Base-by-base conservation (phyloP, 2,329 filamentous ascomycete species). In the Clonostachys byssicola region DNA sequence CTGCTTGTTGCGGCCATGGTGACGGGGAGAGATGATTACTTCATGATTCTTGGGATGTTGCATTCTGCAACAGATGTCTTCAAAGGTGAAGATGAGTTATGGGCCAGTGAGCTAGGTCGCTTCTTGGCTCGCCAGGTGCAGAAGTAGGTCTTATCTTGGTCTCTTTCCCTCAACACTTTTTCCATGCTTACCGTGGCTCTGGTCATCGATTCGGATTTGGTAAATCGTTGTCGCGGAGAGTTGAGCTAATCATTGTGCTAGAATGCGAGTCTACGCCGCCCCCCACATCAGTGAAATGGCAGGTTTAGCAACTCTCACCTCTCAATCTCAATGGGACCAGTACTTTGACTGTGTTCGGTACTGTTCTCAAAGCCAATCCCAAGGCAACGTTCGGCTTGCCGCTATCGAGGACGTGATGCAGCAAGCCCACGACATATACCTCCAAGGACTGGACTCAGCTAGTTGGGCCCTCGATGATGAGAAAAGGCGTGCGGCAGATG, bases 161-260 rank as follows among this genome's bases (percentile, higher is more conserved):
- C 10, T 5, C 23, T 10, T 30, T 30, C 23, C 8, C 23, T 30
- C 23, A 30, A 10, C 23, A 10, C 23, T 10, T 30, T 9, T 30
- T 10, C 23, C 23, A 30, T 30, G 8, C 9, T 30, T 30, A 30
- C 23, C 23, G 23, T 30, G 23, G 3, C 23, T 30, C 8, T 30
- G 8, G 3, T 30, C 23, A 30, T 30, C 8, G 9, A 30, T 9
- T 30, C 9, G 23, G 8, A 9, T 30, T 30, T 30, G 23, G 23
- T 30, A 10, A 30, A 10, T 36, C 2, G 20, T 36, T 13, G 16
- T 20, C 23, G 10, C 13, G 5, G 6, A 34, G 23, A 30, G 8
- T 30, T 30, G 23, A 30, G 23, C 34, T 16, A 33, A 38, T 6
- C 23, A 10, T 1, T 13, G 20, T 56, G 78, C 86, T 1, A 60